Evolutionary conservation across 495 filamentous ascomycete genomes (phyloP), one percentile per base, ranked within the genome.

Genomic region (Articulospora tetracladia): DNA sequence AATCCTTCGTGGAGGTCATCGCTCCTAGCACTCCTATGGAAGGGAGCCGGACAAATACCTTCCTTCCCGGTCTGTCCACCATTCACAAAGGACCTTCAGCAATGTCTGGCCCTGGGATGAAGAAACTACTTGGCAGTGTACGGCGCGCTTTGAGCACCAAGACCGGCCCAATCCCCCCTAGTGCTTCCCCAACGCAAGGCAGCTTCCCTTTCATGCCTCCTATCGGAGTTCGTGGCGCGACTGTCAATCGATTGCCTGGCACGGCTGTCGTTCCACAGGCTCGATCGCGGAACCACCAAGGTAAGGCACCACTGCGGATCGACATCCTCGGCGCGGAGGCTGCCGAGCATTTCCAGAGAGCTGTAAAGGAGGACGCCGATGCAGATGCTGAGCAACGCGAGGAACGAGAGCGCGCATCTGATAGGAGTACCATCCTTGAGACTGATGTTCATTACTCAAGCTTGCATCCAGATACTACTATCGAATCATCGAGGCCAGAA

Each of bases 121-220:
- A 86, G 71, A 94, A 85, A 63, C 77, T 98, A 2, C 79, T 98
- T 48, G 93, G 93, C 0, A 92, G 88, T 61, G 90, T 98, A 32
- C 87, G 90, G 46, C 89, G 93, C 34, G 93, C 86, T n/a, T 71
- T 97, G 51, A 90, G 92, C 65, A 90, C 82, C 41, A 88, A 84
- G 69, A 72, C 81, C 63, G 65, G 72, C 64, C 55, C 46, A 24
- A 65, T 53, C 46, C 39, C n/a, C n/a, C 60, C 64, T 11, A 63
- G 53, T 34, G n/a, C 46, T 2, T 76, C 77, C 10, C 73, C 74
- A 2, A 75, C 74, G 1, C 78, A 80, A 32, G 76, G 66, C 27
- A 66, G 63, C 28, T 66, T 66, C 49, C 74, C 77, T 63, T 74
- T 78, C 57, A 77, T 82, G 26, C 76, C 76, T 28, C 78, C 78